Percentiles rank a stretch among this genome's conserved stretches.
These are phyloP conservation scores for Solanum lycopersicoides DNA, from an alignment of 257 asterid genomes.

Conservation along the genomic window DNA sequence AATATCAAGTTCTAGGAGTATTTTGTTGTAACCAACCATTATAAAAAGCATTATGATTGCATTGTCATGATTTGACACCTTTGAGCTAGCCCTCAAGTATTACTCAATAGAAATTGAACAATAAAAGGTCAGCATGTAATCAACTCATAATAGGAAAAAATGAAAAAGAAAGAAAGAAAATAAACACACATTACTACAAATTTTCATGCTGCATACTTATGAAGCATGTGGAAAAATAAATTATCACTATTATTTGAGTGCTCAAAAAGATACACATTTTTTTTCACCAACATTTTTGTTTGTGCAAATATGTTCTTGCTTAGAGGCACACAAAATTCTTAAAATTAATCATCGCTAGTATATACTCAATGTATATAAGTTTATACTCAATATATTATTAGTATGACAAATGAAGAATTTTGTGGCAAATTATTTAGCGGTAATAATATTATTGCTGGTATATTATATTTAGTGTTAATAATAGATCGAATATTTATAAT, in stretches of 20 bases:
- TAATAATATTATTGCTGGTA: background rate
- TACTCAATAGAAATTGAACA: background rate
- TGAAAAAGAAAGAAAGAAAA: background rate
- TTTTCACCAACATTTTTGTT: conserved; percentile 13
- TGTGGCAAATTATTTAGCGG: too few relatives aligned
- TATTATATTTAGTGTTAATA: background rate
- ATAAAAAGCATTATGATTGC: background rate
- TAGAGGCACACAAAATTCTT: background rate
- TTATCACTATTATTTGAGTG: background rate
- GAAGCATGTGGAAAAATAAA: conserved; percentile 13
- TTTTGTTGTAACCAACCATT: background rate
- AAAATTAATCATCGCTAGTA: background rate
- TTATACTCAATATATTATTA: too few relatives aligned
- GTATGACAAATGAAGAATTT: too few relatives aligned
- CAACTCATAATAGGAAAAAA: background rate
- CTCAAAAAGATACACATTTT: background rate
- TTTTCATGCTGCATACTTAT: conserved; percentile 24
- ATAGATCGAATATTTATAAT: background rate
- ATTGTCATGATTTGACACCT: background rate
- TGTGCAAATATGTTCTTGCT: conserved; percentile 11
- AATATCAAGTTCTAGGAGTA: background rate
- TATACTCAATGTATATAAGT: background rate
- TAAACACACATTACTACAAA: background rate
- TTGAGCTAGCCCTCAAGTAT: background rate
- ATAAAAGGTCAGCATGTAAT: background rate